Conservation (phyloP, 1,284 basidiomycete genomes). For the Sphagnurus paluster region DNA sequence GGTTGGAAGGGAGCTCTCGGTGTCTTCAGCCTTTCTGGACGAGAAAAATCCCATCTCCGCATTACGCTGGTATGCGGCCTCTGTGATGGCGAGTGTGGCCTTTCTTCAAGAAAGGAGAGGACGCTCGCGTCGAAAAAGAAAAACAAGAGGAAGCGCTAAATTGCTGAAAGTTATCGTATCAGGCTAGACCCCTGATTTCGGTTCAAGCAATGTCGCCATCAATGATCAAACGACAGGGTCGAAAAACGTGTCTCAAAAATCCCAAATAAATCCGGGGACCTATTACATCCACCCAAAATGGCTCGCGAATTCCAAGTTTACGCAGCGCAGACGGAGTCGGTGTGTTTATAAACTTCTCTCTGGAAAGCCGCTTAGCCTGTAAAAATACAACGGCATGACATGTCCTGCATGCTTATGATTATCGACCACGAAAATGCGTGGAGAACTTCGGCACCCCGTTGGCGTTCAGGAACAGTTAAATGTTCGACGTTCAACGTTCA, state of each 20-base stretch:
- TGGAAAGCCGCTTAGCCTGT: no score
- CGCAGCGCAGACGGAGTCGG: no score
- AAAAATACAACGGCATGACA: no score
- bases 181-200: neutral
- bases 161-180: no score
- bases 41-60: constrained; percentile 60
- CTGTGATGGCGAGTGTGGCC: neutral
- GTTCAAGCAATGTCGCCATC: constrained; percentile 7
- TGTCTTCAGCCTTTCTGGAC: constrained; percentile 45
- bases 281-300: neutral
- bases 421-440: no score
- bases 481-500: no score
- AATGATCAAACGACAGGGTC: constrained; percentile 10
- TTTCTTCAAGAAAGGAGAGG: constrained; percentile 1
- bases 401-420: no score
- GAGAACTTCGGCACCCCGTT: no score
- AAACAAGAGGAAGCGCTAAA: no score
- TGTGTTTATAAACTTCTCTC: no score
- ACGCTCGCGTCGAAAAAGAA: constrained; percentile 5
- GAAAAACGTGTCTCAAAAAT: constrained; percentile 1
- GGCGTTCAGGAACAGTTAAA: no score
- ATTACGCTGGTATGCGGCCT: constrained; percentile 25
- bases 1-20: constrained; percentile 33
- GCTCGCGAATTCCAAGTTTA: no score
- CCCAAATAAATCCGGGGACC: neutral